Conservation (phyloP, 139 green algal genomes). For the Nannochloris sp. region DNA sequence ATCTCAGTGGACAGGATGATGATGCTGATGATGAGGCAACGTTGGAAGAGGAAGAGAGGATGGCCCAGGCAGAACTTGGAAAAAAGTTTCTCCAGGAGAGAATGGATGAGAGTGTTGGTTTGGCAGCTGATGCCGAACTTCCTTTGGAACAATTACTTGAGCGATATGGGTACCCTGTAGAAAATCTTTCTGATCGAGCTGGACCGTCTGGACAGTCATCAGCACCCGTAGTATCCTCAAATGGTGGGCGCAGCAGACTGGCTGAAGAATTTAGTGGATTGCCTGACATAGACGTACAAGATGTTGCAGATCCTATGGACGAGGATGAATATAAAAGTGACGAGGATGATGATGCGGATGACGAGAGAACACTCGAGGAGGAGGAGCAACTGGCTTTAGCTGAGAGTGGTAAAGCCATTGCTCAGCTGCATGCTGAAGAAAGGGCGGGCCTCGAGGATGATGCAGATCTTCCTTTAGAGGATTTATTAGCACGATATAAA, state of each 20-base stretch:
- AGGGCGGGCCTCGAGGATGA: slow-evolving; percentile 64
- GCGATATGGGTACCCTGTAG: slow-evolving; percentile 41
- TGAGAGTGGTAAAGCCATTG: slow-evolving; percentile 21
- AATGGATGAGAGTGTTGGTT: slow-evolving; percentile 52
- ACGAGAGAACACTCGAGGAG: slow-evolving; percentile 61
- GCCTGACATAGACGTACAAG: neutral
- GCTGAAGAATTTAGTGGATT: slow-evolving; percentile 5
- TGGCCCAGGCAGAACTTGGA: slow-evolving; percentile 31
- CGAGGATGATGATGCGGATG: slow-evolving; percentile 2
- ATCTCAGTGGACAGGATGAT: slow-evolving; percentile 15
- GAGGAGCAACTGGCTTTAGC: slow-evolving; percentile 48
- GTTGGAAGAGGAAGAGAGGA: slow-evolving; percentile 60
- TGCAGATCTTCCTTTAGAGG: slow-evolving; percentile 74
- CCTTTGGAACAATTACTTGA: slow-evolving; percentile 79
- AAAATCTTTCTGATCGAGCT: neutral
- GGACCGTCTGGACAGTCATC: slow-evolving; percentile 8
- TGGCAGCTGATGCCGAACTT: slow-evolving; percentile 73
- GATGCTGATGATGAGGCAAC: slow-evolving; percentile 23
- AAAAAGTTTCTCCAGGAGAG: slow-evolving; percentile 5
- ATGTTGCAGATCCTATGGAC: neutral
- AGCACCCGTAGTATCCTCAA: neutral
- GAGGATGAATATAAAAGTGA: neutral
- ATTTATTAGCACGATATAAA: slow-evolving; percentile 52
- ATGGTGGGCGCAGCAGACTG: neutral
- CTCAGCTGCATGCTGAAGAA: slow-evolving; percentile 34